These are phyloP conservation scores for Gelatoporia subvermispora DNA, from an alignment of 768 basidiomycete species.

Conservation along the genomic window DNA sequence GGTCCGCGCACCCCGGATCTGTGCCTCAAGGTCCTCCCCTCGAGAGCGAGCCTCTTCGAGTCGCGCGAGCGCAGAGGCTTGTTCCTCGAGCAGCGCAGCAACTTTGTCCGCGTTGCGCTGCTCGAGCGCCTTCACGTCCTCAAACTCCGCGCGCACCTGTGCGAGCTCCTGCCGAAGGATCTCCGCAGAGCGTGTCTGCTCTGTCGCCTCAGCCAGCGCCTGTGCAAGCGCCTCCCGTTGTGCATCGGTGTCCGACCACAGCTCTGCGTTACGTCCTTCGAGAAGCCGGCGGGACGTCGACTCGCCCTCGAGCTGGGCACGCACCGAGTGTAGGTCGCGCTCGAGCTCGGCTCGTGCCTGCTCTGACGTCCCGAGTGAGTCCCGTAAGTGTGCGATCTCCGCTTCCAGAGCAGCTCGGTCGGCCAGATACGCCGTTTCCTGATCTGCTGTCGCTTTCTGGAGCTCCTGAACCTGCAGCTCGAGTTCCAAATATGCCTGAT, in stretches of 20 bases:
- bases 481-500: constrained; percentile 69
- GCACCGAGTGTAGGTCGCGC: constrained; percentile 58
- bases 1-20: constrained; percentile 62
- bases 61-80: constrained; percentile 62
- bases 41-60: constrained; percentile 72
- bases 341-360: constrained; percentile 50
- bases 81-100: constrained; percentile 65
- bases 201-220: constrained; percentile 65
- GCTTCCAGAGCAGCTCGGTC: constrained; percentile 50
- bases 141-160: constrained; percentile 56
- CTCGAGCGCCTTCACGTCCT: constrained; percentile 66
- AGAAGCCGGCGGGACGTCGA: constrained; percentile 52
- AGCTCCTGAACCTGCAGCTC: constrained; percentile 59
- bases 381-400: constrained; percentile 52
- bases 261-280: constrained; percentile 58
- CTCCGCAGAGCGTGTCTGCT: constrained; percentile 58
- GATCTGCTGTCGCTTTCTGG: constrained; percentile 50
- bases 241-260: constrained; percentile 49
- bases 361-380: constrained; percentile 37
- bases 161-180: constrained; percentile 56
- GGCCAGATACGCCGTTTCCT: constrained; percentile 55
- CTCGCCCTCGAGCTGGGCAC: constrained; percentile 61
- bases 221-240: constrained; percentile 49
- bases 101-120: constrained; percentile 59
- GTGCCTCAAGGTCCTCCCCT: constrained; percentile 70